Evolutionary conservation across 495 filamentous ascomycete species (phyloP), one percentile per base, ranked within the genome.

Genomic region (Hypoxylon lenormandii): DNA sequence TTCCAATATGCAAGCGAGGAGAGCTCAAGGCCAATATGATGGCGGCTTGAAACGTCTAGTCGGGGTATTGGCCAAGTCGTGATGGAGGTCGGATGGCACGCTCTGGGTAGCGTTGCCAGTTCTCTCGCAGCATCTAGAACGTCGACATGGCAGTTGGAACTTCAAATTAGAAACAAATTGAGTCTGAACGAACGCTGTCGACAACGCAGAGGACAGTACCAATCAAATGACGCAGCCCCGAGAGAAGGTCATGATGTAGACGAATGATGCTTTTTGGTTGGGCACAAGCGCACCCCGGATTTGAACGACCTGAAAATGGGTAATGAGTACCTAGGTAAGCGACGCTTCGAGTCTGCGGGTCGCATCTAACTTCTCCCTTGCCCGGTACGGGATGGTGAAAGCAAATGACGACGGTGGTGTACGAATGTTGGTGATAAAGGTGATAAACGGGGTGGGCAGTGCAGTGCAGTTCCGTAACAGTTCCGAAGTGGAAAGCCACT

Each of bases 51-150:
- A 45, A 43, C 28, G 37, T 70, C 15, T 3, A 22, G 15, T 16
- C 26, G 48, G 46, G 18, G 46, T 5, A 62, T 70, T 70, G 67
- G 67, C 51, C 16, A 19, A 16, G 55, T 40, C n/a, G 67, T 66
- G 40, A 62, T 53, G 67, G 67, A 60, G 67, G 67, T 70, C 49
- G 54, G 45, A 70, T 70, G 61, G 40, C 47, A 70, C 55, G 26
- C 42, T 47, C 8, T 53, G 46, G 67, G 61, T 60, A 57, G 60
- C 58, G 62, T 23, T 48, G 61, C 56, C 52, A 70, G 48, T 53
- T 66, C 56, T 70, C 45, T 53, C 46, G 60, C 61, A 61, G 67
- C 67, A 66, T 70, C 67, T 70, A 70, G 61, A 70, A 66, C 61
- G 51, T 33, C 47, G 50, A 56, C 67, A 52, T 70, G 67, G 67